Conservation (phyloP, 139 green algal genomes). For the Chlamydomonas incerta region DNA sequence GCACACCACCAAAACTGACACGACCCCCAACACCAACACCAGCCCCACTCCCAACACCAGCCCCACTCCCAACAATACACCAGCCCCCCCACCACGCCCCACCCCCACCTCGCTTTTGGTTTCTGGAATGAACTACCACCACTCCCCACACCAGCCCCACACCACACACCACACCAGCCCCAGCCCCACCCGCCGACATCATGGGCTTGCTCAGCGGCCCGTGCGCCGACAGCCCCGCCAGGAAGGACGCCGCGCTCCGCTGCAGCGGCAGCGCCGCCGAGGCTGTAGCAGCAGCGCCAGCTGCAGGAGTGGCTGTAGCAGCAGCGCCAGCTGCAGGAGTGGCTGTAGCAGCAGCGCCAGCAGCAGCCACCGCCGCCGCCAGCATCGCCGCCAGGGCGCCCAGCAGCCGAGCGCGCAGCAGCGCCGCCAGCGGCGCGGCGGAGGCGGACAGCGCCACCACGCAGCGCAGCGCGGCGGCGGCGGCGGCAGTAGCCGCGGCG, state of each 20-base stretch:
- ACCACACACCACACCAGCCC: background rate
- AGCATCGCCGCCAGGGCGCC: slow-evolving; percentile 12
- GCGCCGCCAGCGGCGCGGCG: slow-evolving; percentile 5
- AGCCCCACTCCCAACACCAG: no score
- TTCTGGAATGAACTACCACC: no score
- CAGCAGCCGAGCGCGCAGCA: slow-evolving; percentile 3
- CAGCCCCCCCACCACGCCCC: no score
- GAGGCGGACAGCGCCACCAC: background rate
- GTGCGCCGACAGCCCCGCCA: slow-evolving; percentile 9
- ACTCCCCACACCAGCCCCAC: background rate
- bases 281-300: no score
- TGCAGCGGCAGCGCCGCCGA: background rate
- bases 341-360: no score
- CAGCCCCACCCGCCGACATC: slow-evolving; percentile 1
- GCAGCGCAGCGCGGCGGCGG: slow-evolving; percentile 8
- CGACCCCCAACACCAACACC: no score
- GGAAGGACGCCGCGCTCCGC: background rate
- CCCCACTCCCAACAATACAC: no score
- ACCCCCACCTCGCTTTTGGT: no score
- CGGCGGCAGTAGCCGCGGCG: background rate
- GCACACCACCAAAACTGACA: no score
- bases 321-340: no score
- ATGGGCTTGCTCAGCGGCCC: background rate
- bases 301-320: no score
- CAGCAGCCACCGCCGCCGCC: background rate